Evolutionary conservation across 2,329 filamentous ascomycete genomes (phyloP).

Genomic region (Ceratocystis alfenasii): DNA sequence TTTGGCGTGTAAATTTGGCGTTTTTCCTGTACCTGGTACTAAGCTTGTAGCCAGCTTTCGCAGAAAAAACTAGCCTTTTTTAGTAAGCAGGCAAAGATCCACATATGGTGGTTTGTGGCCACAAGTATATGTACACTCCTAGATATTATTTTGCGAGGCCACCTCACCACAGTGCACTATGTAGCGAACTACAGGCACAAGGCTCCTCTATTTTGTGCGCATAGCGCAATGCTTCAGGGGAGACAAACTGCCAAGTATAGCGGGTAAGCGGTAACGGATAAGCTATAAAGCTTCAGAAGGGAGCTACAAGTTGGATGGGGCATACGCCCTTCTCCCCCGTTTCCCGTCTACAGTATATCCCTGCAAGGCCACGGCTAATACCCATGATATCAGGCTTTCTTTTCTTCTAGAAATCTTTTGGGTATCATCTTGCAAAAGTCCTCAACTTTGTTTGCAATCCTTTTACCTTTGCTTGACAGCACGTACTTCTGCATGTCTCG

Average conservation of each 20-base stretch:
- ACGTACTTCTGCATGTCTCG: background rate
- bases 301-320: background rate
- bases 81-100: background rate
- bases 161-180: background rate
- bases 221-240: background rate
- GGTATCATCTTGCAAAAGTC: background rate
- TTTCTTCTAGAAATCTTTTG: background rate
- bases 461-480: background rate
- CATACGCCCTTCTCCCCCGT: background rate
- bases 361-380: background rate
- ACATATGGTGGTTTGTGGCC: background rate
- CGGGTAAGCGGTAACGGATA: background rate
- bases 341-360: background rate
- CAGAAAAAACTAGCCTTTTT: background rate
- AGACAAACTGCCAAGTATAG: background rate
- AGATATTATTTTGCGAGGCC: background rate
- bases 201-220: background rate
- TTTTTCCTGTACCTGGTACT: constrained; percentile 16
- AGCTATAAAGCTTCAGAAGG: background rate
- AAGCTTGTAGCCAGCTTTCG: background rate
- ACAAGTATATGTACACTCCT: background rate
- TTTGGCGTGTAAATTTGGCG: constrained; percentile 10
- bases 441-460: too few species aligned
- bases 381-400: too few species aligned
- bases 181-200: background rate